Conservation (phyloP, 345 rosid species). For the Euphorbia pulcherrima region DNA sequence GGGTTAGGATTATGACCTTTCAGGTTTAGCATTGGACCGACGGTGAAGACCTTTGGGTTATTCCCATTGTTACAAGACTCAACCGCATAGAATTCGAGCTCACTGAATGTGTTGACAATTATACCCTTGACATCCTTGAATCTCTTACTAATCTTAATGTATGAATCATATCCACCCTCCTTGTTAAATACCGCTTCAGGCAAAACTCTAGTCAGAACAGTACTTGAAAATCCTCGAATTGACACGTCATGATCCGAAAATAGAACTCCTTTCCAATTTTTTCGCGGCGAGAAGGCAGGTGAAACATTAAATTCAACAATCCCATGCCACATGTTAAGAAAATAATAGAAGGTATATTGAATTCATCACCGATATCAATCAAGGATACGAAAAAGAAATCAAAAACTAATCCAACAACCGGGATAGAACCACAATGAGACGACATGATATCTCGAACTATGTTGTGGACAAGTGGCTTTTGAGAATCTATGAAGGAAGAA, state of each 20-base stretch:
- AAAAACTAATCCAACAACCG: slow-evolving; percentile 14
- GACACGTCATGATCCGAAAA: background rate
- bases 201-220: background rate
- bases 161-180: slow-evolving; percentile 13
- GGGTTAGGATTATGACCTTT: slow-evolving; percentile 10
- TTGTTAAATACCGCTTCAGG: slow-evolving; percentile 9
- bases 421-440: background rate
- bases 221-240: slow-evolving; percentile 16
- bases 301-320: slow-evolving; percentile 17
- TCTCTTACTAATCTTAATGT: background rate
- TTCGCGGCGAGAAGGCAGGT: slow-evolving; percentile 11
- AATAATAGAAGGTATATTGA: slow-evolving; percentile 18
- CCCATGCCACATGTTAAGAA: slow-evolving; percentile 14
- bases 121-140: slow-evolving; percentile 12
- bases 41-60: background rate
- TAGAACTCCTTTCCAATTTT: slow-evolving; percentile 1
- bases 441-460: slow-evolving; percentile 3
- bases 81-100: slow-evolving; percentile 1
- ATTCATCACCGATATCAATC: slow-evolving; percentile 21
- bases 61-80: background rate
- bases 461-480: slow-evolving; percentile 7
- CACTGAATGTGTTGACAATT: slow-evolving; percentile 10
- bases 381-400: slow-evolving; percentile 20
- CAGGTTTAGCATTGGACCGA: slow-evolving; percentile 10
- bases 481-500: background rate